Percentiles rank a stretch among this genome's conserved stretches.
These are phyloP conservation scores for Chaetoceros tenuissimus DNA, from an alignment of 108 stramenopile genomes.

Conservation along the genomic window DNA sequence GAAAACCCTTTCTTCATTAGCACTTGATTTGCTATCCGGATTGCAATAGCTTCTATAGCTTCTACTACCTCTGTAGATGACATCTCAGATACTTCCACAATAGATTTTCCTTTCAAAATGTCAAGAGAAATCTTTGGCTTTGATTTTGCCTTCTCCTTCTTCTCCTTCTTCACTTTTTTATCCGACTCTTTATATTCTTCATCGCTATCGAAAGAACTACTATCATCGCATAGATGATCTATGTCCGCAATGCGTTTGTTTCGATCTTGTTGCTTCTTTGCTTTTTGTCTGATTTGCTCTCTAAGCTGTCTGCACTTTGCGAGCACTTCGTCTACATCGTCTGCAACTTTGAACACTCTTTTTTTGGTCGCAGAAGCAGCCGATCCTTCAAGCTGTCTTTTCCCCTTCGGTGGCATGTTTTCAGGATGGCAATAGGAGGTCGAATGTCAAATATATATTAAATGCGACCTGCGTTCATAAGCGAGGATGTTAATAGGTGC, in stretches of 20 bases:
- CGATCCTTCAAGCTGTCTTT: no score
- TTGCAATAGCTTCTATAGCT: constrained; percentile 71
- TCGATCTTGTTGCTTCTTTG: constrained; percentile 2
- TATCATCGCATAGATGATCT: constrained; percentile 11
- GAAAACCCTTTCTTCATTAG: constrained; percentile 60
- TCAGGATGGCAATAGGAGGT: no score
- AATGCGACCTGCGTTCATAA: no score
- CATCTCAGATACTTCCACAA: constrained; percentile 75
- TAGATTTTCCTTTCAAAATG: constrained; percentile 20
- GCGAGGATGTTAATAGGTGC: no score
- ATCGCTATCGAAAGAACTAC: constrained; percentile 5
- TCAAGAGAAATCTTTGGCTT: neutral
- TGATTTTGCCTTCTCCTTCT: neutral
- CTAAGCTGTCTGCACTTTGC: constrained; percentile 61
- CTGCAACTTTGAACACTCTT: constrained; percentile 29
- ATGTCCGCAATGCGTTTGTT: constrained; percentile 6
- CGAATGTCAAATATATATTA: no score
- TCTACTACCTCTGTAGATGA: constrained; percentile 60
- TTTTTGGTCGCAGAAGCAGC: constrained; percentile 10
- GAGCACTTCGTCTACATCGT: constrained; percentile 64
- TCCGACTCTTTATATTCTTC: neutral
- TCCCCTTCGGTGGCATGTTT: no score
- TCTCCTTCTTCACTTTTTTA: neutral
- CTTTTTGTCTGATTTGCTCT: constrained; percentile 21
- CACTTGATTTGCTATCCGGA: constrained; percentile 55